A percentile compares a stretch with the other conserved stretches of the same genome.
phyloP scores from a whole-genome alignment of 148 eudicot genomes.

The Drosera capensis region DNA sequence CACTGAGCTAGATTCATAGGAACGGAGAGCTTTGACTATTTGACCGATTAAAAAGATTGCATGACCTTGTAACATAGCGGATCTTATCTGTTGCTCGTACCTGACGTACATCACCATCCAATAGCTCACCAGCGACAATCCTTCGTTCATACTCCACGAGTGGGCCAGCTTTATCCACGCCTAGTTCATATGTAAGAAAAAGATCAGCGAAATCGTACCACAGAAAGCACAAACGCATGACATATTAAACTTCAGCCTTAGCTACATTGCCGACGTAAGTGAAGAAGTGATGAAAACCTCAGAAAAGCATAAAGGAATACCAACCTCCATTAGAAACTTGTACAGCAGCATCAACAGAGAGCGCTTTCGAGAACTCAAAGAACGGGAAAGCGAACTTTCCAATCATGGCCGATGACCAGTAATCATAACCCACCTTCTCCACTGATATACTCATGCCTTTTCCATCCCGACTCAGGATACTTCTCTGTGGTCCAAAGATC shows the following conservation, averaged over 20 bases:
- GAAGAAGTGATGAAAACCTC: background rate
- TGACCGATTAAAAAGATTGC: background rate
- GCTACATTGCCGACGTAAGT: background rate
- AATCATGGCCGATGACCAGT: too few species aligned
- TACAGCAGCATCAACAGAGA: slow-evolving; percentile 28
- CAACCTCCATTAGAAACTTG: slow-evolving; percentile 35
- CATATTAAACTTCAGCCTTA: background rate
- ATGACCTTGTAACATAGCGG: background rate
- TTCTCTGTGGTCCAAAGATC: too few species aligned
- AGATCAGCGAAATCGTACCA: slow-evolving; percentile 11
- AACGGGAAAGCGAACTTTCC: slow-evolving; percentile 18
- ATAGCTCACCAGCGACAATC: slow-evolving; percentile 74
- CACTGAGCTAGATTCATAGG: too few species aligned
- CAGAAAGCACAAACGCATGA: background rate
- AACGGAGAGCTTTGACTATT: background rate
- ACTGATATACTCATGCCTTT: background rate
- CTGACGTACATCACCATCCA: slow-evolving; percentile 83
- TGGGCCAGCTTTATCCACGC: slow-evolving; percentile 53
- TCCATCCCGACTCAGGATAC: too few species aligned
- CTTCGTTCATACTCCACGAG: slow-evolving; percentile 75
- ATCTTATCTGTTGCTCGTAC: slow-evolving; percentile 13
- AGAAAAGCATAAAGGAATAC: slow-evolving; percentile 1
- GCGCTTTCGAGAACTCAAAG: slow-evolving; percentile 24
- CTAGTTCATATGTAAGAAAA: slow-evolving; percentile 20
- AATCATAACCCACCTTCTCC: background rate